These are phyloP conservation scores for Primulina huaijiensis DNA, from an alignment of 257 asterid genomes.

Conservation along the genomic window DNA sequence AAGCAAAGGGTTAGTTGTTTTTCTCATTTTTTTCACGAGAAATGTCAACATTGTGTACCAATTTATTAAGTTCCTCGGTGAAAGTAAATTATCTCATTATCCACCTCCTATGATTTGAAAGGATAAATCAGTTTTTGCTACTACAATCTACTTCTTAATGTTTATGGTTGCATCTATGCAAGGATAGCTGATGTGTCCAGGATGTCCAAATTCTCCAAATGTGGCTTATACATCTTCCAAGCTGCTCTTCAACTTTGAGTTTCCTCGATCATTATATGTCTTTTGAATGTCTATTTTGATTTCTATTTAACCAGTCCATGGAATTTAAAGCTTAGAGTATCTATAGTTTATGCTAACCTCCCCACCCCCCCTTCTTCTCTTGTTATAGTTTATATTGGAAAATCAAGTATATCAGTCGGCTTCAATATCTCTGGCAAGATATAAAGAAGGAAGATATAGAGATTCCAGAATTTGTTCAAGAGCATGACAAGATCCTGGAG, in stretches of 20 bases:
- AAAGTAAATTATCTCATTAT: neutral
- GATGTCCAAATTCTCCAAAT: neutral
- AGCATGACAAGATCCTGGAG: conserved; percentile 77
- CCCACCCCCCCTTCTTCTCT: neutral
- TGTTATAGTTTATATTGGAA: conserved; percentile 76
- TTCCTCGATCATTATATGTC: neutral
- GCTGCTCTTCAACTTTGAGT: neutral
- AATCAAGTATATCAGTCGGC: conserved; percentile 82
- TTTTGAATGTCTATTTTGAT: neutral
- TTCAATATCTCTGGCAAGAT: conserved; percentile 90
- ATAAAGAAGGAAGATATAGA: conserved; percentile 74
- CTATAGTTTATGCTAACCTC: neutral
- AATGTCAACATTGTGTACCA: neutral
- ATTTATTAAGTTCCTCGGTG: neutral
- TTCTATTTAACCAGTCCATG: neutral
- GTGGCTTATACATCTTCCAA: neutral
- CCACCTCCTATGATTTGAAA: neutral
- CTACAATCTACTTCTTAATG: neutral
- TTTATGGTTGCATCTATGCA: neutral
- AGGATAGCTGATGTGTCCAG: neutral
- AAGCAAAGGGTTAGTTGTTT: conserved; percentile 78
- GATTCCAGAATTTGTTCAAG: conserved; percentile 79
- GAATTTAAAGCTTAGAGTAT: neutral
- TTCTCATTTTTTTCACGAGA: neutral
- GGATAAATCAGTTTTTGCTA: neutral